Conservation (phyloP, 345 rosid species). For the Eutrema yunnanense region DNA sequence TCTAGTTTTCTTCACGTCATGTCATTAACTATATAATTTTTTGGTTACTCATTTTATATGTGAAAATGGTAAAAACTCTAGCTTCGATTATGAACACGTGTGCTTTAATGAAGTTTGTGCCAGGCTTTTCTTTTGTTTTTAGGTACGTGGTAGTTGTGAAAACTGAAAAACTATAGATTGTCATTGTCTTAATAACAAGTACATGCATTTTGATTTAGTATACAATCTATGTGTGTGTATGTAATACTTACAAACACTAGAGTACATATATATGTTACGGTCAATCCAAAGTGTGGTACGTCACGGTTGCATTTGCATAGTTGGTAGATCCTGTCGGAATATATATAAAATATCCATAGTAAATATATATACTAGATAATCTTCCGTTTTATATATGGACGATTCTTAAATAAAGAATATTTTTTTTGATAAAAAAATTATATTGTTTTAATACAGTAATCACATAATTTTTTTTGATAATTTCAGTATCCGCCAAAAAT, state of each 20-base stretch:
- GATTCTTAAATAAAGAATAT: not conserved
- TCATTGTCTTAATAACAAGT: not conserved
- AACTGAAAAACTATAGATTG: not conserved
- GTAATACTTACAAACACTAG: not conserved
- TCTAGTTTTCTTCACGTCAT: constrained; percentile 18
- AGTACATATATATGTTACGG: not conserved
- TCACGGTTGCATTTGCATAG: constrained; percentile 3
- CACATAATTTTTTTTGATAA: not conserved
- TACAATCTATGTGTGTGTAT: not conserved
- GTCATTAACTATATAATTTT: not conserved
- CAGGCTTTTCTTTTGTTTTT: not conserved
- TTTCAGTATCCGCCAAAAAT: not conserved
- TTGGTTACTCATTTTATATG: not conserved
- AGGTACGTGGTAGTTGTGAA: constrained; percentile 17
- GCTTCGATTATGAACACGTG: constrained; percentile 10
- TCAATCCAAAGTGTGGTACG: not conserved
- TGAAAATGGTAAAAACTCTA: not conserved
- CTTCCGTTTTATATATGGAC: no score
- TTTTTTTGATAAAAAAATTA: no score
- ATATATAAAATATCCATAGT: not conserved
- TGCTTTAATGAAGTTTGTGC: not conserved
- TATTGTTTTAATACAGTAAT: not conserved
- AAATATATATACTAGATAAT: no score
- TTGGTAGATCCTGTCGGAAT: not conserved
- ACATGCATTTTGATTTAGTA: not conserved